These are phyloP conservation scores for Phytophthora fragariae DNA, from an alignment of 352 stramenopile species.

Conservation along the genomic window DNA sequence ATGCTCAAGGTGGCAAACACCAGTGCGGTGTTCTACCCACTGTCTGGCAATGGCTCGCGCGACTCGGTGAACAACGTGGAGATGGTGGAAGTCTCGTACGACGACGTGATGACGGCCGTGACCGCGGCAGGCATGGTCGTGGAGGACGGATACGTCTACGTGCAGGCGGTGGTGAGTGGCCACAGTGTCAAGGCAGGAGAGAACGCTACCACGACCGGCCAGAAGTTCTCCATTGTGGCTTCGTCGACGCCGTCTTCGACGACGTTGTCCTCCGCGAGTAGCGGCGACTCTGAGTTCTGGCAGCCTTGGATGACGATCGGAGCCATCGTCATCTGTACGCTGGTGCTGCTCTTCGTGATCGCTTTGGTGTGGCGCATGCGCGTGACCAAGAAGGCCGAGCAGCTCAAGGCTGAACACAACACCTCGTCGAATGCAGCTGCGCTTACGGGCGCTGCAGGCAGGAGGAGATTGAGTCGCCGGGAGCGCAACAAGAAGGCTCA, in stretches of 20 bases:
- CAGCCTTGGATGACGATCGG: conserved; percentile 84
- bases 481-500: conserved; percentile 26
- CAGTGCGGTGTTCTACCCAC: conserved; percentile 59
- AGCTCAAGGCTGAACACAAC: conserved; percentile 32
- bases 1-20: conserved; percentile 63
- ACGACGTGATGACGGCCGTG: conserved; percentile 46
- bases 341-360: conserved; percentile 65
- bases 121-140: conserved; percentile 41
- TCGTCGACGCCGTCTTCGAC: conserved; percentile 68
- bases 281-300: conserved; percentile 48
- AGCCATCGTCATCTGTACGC: conserved; percentile 53
- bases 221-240: conserved; percentile 81
- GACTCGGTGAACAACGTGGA: conserved; percentile 83
- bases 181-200: conserved; percentile 72
- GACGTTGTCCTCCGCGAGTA: conserved; percentile 28
- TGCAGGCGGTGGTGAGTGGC: conserved; percentile 69
- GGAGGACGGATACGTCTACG: conserved; percentile 51
- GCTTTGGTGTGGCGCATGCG: conserved; percentile 59
- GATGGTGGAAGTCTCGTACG: conserved; percentile 76
- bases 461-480: conserved; percentile 12
- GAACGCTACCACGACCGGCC: conserved; percentile 49
- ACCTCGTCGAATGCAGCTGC: conserved; percentile 20
- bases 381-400: conserved; percentile 29
- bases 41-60: conserved; percentile 66
- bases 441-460: conserved; percentile 21